Evolutionary conservation across 2,329 filamentous ascomycete species (phyloP).

Genomic region (Gaeumannomyces tritici): DNA sequence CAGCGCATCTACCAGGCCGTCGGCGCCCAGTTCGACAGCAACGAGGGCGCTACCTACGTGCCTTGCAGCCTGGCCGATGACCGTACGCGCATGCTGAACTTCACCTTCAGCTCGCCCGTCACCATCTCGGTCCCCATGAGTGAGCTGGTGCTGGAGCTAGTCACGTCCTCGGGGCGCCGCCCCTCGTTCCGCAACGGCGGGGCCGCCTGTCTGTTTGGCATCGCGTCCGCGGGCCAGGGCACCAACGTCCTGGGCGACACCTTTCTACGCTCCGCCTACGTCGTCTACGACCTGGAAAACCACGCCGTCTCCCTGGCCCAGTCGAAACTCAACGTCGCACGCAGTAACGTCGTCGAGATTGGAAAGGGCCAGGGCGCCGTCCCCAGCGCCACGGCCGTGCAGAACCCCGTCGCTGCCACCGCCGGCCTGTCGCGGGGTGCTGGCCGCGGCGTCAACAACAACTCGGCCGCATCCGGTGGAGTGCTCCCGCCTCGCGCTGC

Average conservation of each 20-base stretch:
- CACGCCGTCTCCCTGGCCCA: constrained; percentile 63
- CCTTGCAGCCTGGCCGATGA: constrained; percentile 39
- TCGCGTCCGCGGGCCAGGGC: constrained; percentile 45
- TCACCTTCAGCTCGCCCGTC: constrained; percentile 40
- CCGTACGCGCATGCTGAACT: constrained; percentile 32
- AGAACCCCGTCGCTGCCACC: constrained; percentile 38
- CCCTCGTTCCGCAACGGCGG: constrained; percentile 42
- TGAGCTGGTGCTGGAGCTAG: constrained; percentile 49
- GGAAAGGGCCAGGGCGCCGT: constrained; percentile 35
- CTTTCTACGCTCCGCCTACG: constrained; percentile 65
- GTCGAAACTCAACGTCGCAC: constrained; percentile 50
- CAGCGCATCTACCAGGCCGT: constrained; percentile 47
- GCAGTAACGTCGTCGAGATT: constrained; percentile 45
- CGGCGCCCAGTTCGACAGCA: constrained; percentile 46
- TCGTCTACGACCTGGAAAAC: constrained; percentile 65
- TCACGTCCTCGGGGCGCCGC: constrained; percentile 33
- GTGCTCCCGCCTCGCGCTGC: no score
- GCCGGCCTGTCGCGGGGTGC: constrained; percentile 21
- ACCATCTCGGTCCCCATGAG: constrained; percentile 45
- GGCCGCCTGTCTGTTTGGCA: constrained; percentile 56
- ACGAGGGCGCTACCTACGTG: constrained; percentile 48
- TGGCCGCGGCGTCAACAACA: constrained; percentile 4
- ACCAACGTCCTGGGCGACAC: constrained; percentile 63
- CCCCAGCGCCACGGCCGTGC: constrained; percentile 42
- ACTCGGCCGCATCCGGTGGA: not conserved